A percentile compares a stretch with the other conserved stretches of the same genome.
Conservation (phyloP, 1,284 basidiomycete species). For the Xerocomus nothofagi region DNA sequence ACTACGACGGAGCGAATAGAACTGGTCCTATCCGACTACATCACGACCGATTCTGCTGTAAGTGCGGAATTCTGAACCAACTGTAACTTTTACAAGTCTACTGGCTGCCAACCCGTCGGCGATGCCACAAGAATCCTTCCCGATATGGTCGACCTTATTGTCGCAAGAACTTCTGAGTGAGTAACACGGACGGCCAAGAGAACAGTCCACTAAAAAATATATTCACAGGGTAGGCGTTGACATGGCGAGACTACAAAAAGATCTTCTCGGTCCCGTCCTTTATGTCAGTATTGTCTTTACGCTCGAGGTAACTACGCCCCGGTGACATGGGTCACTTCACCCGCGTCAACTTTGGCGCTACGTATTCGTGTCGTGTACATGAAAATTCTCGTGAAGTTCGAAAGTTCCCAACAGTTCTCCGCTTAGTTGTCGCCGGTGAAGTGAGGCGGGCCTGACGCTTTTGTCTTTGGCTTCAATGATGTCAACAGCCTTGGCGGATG, state of each 20-base stretch:
- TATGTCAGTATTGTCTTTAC: slow-evolving; percentile 45
- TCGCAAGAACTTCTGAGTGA: slow-evolving; percentile 24
- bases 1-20: background rate
- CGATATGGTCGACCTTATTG: slow-evolving; percentile 31
- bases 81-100: slow-evolving; percentile 8
- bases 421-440: slow-evolving; percentile 36
- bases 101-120: background rate
- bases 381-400: slow-evolving; percentile 30
- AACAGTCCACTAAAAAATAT: slow-evolving; percentile 29
- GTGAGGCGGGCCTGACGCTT: slow-evolving; percentile 36
- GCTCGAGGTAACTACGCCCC: slow-evolving; percentile 37
- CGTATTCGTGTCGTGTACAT: slow-evolving; percentile 30
- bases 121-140: slow-evolving; percentile 17
- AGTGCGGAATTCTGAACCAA: slow-evolving; percentile 1
- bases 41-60: background rate
- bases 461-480: slow-evolving; percentile 33
- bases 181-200: slow-evolving; percentile 15
- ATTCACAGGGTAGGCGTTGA: slow-evolving; percentile 49
- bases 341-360: slow-evolving; percentile 22
- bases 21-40: slow-evolving; percentile 1
- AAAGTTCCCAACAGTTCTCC: slow-evolving; percentile 30
- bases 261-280: slow-evolving; percentile 38
- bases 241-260: slow-evolving; percentile 53
- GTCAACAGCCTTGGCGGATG: slow-evolving; percentile 24
- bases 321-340: slow-evolving; percentile 19